These are phyloP conservation scores for Sphaerostilbella broomeana DNA, from an alignment of 2,329 filamentous ascomycete species.

Conservation along the genomic window DNA sequence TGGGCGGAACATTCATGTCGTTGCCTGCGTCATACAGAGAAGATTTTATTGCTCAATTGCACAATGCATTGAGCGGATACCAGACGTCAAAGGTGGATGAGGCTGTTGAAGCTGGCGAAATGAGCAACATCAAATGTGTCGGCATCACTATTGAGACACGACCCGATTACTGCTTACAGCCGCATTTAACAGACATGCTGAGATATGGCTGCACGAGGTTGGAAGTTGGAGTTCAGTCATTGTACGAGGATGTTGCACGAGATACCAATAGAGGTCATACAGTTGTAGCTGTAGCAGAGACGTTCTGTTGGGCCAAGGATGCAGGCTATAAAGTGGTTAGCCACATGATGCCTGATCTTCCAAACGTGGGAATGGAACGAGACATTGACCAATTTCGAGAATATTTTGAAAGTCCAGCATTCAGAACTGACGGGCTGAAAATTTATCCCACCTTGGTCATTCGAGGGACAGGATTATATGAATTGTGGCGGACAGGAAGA, in stretches of 20 bases:
- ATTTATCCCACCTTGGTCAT: constrained; percentile 98
- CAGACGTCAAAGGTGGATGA: constrained; percentile 92
- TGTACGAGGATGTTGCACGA: constrained; percentile 97
- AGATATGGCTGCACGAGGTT: constrained; percentile 95
- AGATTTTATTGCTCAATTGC: constrained; percentile 88
- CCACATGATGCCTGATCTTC: constrained; percentile 99
- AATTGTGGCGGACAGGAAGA: constrained; percentile 91
- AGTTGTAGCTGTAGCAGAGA: constrained; percentile 89
- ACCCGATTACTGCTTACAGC: constrained; percentile 92
- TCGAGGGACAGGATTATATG: constrained; percentile 90
- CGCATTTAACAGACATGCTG: constrained; percentile 93
- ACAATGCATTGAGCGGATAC: constrained; percentile 95
- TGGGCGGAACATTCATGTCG: constrained; percentile 99
- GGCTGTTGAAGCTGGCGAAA: constrained; percentile 86
- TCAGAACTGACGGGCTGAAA: constrained; percentile 93
- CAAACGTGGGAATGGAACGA: constrained; percentile 97
- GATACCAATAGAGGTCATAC: constrained; percentile 97
- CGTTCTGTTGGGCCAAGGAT: constrained; percentile 94
- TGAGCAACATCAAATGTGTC: constrained; percentile 96
- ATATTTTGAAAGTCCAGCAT: constrained; percentile 94
- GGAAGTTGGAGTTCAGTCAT: constrained; percentile 90
- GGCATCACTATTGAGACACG: constrained; percentile 97
- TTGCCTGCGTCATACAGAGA: constrained; percentile 82
- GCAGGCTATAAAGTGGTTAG: constrained; percentile 98
- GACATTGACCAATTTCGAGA: constrained; percentile 95